These are phyloP conservation scores for Nemania diffusa DNA, from an alignment of 2,329 filamentous ascomycete genomes.

Conservation along the genomic window DNA sequence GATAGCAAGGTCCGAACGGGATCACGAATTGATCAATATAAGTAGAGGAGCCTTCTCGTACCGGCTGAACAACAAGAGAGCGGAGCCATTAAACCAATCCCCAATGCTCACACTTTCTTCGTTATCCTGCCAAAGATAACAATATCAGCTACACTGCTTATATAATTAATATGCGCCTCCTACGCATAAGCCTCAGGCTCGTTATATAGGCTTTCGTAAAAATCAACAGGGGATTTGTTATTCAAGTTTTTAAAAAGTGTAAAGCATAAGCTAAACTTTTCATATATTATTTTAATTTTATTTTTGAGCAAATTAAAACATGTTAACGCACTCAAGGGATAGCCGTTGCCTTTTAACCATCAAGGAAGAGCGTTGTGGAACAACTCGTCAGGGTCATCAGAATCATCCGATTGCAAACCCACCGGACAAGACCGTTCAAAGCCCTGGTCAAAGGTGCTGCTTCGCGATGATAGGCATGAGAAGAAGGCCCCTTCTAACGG, in stretches of 20 bases:
- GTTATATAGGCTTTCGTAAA: too few relatives aligned
- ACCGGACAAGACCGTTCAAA: conserved; percentile 2
- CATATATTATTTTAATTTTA: too few relatives aligned
- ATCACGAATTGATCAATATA: conserved; percentile 19
- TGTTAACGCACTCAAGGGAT: too few relatives aligned
- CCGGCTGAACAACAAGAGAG: conserved; percentile 13
- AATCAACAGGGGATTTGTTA: too few relatives aligned
- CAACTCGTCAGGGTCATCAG: conserved; percentile 10
- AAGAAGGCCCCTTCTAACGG: conserved; percentile 8
- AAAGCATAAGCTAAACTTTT: too few relatives aligned
- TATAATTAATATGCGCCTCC: too few relatives aligned
- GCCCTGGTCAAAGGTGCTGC: conserved; percentile 20
- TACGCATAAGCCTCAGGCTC: too few relatives aligned
- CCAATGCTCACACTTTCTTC: conserved; percentile 15
- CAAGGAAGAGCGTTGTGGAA: conserved; percentile 9
- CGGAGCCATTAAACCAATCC: conserved; percentile 19
- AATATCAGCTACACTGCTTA: too few relatives aligned
- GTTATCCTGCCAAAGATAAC: conserved; percentile 4
- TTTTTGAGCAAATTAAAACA: too few relatives aligned
- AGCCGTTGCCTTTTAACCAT: too few relatives aligned
- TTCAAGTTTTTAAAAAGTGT: too few relatives aligned
- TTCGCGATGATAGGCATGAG: conserved; percentile 20
- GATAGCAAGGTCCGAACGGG: conserved; percentile 16
- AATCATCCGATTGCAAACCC: conserved; percentile 1
- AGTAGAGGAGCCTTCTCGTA: conserved; percentile 15